These are phyloP conservation scores for Aspergillus sp. DNA, from an alignment of 2,329 filamentous ascomycete genomes.

Conservation along the genomic window DNA sequence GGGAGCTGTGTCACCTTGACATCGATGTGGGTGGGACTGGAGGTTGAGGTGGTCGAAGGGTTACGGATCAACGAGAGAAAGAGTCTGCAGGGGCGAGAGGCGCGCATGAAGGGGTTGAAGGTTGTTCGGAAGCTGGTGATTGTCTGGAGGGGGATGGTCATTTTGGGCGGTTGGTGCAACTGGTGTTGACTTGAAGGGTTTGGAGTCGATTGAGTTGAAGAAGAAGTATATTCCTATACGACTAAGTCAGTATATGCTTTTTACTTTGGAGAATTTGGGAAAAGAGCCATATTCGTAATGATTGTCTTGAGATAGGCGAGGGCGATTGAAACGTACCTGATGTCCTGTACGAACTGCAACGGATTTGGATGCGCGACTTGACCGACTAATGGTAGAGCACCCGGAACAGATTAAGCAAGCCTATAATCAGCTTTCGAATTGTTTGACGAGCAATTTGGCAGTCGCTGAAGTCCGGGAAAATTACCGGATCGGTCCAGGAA, in stretches of 20 bases:
- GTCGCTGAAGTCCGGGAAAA: too few relatives aligned
- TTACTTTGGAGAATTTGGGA: too few relatives aligned
- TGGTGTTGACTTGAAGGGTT: not conserved
- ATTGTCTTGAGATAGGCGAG: too few relatives aligned
- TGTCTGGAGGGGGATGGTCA: slow-evolving; percentile 35
- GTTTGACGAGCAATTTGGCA: too few relatives aligned
- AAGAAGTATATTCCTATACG: not conserved
- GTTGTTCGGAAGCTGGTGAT: slow-evolving; percentile 72
- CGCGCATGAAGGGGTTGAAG: slow-evolving; percentile 86
- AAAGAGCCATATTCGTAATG: too few relatives aligned
- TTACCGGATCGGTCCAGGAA: not conserved
- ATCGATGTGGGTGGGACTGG: slow-evolving; percentile 69
- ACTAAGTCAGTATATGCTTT: too few relatives aligned
- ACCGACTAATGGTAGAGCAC: too few relatives aligned
- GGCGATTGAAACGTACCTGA: too few relatives aligned
- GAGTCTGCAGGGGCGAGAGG: slow-evolving; percentile 76
- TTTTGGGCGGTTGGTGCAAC: slow-evolving; percentile 13
- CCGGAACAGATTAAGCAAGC: too few relatives aligned
- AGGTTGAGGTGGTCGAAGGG: slow-evolving; percentile 70
- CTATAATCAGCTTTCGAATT: too few relatives aligned
- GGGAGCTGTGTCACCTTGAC: slow-evolving; percentile 75
- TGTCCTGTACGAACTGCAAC: too few relatives aligned
- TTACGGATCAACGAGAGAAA: slow-evolving; percentile 85
- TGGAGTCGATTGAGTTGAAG: not conserved
- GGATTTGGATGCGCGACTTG: too few relatives aligned